Evolutionary conservation across 495 filamentous ascomycete genomes (phyloP).

Genomic region (Physcia stellaris): DNA sequence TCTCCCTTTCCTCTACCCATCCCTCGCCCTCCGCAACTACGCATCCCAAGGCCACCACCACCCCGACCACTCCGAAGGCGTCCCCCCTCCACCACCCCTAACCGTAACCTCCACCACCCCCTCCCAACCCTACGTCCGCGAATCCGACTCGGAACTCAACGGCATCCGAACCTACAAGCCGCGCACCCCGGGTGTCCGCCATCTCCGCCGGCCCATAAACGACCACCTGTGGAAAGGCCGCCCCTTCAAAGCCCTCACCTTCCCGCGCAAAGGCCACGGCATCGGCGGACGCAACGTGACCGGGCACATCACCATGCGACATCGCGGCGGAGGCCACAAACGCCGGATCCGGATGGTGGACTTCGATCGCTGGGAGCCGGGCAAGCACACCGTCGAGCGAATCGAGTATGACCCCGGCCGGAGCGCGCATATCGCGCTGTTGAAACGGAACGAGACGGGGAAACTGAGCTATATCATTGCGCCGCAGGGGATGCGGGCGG

Average conservation of each 20-base stretch:
- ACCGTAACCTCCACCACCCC: slow-evolving; percentile 8
- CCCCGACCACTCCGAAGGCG: too few relatives aligned
- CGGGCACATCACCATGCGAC: slow-evolving; percentile 72
- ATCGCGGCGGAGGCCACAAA: slow-evolving; percentile 83
- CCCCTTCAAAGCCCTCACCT: slow-evolving; percentile 69
- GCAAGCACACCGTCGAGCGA: slow-evolving; percentile 74
- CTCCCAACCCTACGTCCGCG: background rate
- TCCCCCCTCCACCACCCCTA: slow-evolving; percentile 9
- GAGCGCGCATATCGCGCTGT: slow-evolving; percentile 80
- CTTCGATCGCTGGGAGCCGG: slow-evolving; percentile 60
- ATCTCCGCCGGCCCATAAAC: slow-evolving; percentile 82
- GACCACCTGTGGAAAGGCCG: slow-evolving; percentile 93
- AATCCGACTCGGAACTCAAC: slow-evolving; percentile 24
- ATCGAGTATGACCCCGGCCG: slow-evolving; percentile 95
- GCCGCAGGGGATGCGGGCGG: slow-evolving; percentile 81
- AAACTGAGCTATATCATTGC: slow-evolving; percentile 73
- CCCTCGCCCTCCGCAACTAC: slow-evolving; percentile 26
- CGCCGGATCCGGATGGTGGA: slow-evolving; percentile 83
- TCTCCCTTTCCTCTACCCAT: slow-evolving; percentile 29
- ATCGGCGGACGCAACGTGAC: slow-evolving; percentile 88
- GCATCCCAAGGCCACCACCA: slow-evolving; percentile 17
- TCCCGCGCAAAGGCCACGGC: slow-evolving; percentile 75
- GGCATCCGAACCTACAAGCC: slow-evolving; percentile 77
- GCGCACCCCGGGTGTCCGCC: slow-evolving; percentile 83
- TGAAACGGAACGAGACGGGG: slow-evolving; percentile 44